Base-by-base conservation (phyloP, 2,329 filamentous ascomycete species). In the Zymoseptoria passerinii region DNA sequence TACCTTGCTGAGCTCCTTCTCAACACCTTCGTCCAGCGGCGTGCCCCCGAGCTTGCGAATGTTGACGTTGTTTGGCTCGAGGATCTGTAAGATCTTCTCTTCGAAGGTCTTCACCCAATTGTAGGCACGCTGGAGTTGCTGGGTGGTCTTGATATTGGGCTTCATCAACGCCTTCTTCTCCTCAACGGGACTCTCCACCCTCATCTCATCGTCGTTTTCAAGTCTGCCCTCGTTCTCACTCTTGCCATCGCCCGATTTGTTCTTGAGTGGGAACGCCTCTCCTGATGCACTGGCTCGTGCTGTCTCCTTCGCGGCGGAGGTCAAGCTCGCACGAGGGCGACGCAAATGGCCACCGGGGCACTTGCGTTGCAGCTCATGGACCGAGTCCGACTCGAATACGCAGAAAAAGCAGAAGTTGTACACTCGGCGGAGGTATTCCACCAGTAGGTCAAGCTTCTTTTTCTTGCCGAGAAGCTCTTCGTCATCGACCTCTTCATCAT, bases 321-420 rank as follows among this genome's bases (percentile, higher is more conserved):
- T 94, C 35, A 97, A 81, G 40, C 90, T 95, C 68, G 88, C 88
- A 58, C 92, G 83, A 48, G 94, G 94, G 53, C 94, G 87, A 62
- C 94, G 90, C 61, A 99, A 84, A 78, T 99, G 94, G n/a, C 94
- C 94, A 49, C 94, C 94, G 27, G 94, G 91, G 68, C 94, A 99
- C 76, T 99, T 97, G 60, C 94, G 86, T 48, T 90, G 92, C 65
- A 99, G 80, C 75, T 99, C 94, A 70, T 99, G 94, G 20, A 97
- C 87, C 0, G 92, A 97, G 73, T 99, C 94, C 70, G 91, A 94
- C 75, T 99, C 94, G 66, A 99, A 97, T 4, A 99, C 95, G 73
- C 94, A 99, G 78, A 97, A 99, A 80, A 99, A 96, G 78, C 94
- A 99, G 77, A 99, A 97, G 76, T 94, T 96, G 81, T 95, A 95